Percentiles rank a stretch among this genome's conserved stretches.
Evolutionary conservation across 129 eudicot genomes (phyloP).

Genomic region (Apium graveolens): DNA sequence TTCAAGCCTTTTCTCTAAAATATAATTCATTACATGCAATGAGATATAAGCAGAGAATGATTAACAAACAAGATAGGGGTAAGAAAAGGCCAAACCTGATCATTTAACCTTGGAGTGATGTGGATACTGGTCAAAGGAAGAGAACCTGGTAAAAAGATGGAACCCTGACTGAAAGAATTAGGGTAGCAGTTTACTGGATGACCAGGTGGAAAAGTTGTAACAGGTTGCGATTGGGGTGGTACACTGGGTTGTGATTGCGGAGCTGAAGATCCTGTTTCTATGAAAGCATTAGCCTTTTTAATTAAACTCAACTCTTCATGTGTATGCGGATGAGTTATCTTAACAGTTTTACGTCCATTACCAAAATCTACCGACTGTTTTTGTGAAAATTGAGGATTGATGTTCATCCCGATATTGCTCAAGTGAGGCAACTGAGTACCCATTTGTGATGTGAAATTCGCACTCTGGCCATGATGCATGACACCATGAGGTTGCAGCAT

Average conservation of each 20-base stretch:
- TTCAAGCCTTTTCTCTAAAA: slow-evolving; percentile 15
- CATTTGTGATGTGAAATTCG: slow-evolving; percentile 51
- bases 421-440: slow-evolving; percentile 51
- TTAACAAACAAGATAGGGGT: neutral
- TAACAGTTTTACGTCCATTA: slow-evolving; percentile 58
- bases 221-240: slow-evolving; percentile 62
- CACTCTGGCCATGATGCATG: slow-evolving; percentile 67
- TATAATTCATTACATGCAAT: neutral
- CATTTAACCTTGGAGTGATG: slow-evolving; percentile 40
- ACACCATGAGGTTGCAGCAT: slow-evolving; percentile 64
- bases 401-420: slow-evolving; percentile 54
- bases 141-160: slow-evolving; percentile 28
- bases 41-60: neutral
- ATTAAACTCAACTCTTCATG: slow-evolving; percentile 75
- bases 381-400: slow-evolving; percentile 58
- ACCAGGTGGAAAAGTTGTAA: slow-evolving; percentile 32
- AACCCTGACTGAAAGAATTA: slow-evolving; percentile 38
- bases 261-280: slow-evolving; percentile 37
- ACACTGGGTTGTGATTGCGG: slow-evolving; percentile 43
- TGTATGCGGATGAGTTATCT: slow-evolving; percentile 93
- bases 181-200: slow-evolving; percentile 46
- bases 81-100: slow-evolving; percentile 35
- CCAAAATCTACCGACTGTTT: slow-evolving; percentile 45
- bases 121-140: slow-evolving; percentile 40
- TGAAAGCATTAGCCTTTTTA: slow-evolving; percentile 24